A percentile compares a stretch with the other conserved stretches of the same genome.
These are phyloP conservation scores for Ligustrum vulgare DNA, from an alignment of 257 asterid species.

Conservation along the genomic window DNA sequence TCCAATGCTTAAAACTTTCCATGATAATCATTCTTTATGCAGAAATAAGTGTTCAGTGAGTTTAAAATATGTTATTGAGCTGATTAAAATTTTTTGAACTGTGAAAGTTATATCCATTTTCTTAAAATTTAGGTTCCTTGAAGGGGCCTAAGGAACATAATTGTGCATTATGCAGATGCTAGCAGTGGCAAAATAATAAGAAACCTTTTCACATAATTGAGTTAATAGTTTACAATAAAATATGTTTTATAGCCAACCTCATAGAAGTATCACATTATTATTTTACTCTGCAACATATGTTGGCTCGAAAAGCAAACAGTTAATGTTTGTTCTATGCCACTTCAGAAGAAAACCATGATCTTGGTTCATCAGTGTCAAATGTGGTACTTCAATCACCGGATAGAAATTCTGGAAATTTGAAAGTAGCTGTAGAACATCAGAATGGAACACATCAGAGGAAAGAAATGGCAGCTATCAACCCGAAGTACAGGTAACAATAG, in stretches of 20 bases:
- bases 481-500: background rate
- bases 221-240: background rate
- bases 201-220: background rate
- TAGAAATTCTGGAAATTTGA: background rate
- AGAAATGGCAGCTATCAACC: background rate
- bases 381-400: background rate
- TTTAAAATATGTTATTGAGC: background rate
- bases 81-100: background rate
- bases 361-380: background rate
- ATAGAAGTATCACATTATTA: background rate
- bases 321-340: background rate
- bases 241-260: background rate
- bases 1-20: background rate
- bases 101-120: background rate
- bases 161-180: background rate
- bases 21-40: background rate
- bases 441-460: background rate
- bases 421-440: background rate
- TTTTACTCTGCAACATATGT: background rate
- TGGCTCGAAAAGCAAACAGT: background rate
- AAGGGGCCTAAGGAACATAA: background rate
- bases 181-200: background rate
- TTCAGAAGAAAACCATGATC: background rate
- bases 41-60: background rate
- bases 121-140: constrained; percentile 1